phyloP scores from a whole-genome alignment of 129 eudicot genomes.

The Calendula officinalis region DNA sequence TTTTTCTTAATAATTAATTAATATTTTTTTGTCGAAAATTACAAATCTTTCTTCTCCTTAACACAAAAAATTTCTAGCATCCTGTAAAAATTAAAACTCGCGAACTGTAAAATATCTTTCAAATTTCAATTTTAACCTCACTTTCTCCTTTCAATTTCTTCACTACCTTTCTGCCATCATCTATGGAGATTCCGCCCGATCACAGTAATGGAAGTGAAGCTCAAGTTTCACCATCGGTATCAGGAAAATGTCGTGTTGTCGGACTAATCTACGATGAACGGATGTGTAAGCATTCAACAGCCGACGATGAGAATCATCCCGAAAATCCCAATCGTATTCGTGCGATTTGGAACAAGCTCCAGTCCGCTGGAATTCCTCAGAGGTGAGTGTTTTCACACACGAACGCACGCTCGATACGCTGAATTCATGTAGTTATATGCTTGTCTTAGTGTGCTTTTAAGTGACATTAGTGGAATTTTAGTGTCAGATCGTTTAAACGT shows the following conservation, averaged over 20 bases:
- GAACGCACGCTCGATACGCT: background rate
- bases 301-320: conserved; percentile 53
- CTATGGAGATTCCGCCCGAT: conserved; percentile 16
- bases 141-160: background rate
- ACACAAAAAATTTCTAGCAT: too few relatives aligned
- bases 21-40: too few relatives aligned
- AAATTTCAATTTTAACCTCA: conserved; percentile 25
- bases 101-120: conserved; percentile 1
- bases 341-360: conserved; percentile 70
- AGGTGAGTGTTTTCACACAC: conserved; percentile 35
- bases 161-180: background rate
- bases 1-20: too few relatives aligned
- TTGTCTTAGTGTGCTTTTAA: conserved; percentile 3
- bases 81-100: too few relatives aligned
- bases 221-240: conserved; percentile 5
- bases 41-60: too few relatives aligned
- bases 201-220: conserved; percentile 11
- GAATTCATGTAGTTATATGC: conserved; percentile 4
- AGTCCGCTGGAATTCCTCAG: conserved; percentile 49
- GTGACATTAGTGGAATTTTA: conserved; percentile 2
- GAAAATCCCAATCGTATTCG: conserved; percentile 81
- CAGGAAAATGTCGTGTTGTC: conserved; percentile 49
- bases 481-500: conserved; percentile 1
- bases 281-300: conserved; percentile 69
- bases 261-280: conserved; percentile 80